Evolutionary conservation across 139 green algal genomes (phyloP).

Genomic region (Desmodesmus armatus): DNA sequence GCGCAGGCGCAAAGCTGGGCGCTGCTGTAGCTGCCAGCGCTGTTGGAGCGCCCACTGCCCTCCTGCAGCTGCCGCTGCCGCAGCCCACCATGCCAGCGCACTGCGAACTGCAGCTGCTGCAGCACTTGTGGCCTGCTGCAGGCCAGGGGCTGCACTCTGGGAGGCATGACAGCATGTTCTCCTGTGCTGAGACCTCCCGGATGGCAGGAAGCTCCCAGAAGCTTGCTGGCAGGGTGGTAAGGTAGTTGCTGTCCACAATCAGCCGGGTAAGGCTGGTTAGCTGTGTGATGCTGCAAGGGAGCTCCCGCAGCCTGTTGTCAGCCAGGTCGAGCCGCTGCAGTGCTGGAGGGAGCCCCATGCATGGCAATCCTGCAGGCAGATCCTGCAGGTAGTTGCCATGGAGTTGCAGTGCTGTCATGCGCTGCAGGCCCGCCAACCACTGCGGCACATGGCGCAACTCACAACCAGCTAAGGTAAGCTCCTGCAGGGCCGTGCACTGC

Average conservation of each 20-base stretch:
- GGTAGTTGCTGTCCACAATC: constrained; percentile 25
- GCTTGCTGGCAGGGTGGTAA: constrained; percentile 7
- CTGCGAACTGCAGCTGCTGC: constrained; percentile 17
- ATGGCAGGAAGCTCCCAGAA: constrained; percentile 17
- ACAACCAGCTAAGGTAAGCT: constrained; percentile 22
- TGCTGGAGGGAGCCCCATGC: not conserved
- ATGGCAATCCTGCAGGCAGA: not conserved
- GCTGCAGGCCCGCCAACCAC: constrained; percentile 16
- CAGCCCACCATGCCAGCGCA: not conserved
- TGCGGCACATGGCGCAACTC: constrained; percentile 14
- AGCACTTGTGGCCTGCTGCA: not conserved
- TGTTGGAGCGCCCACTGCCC: too few species aligned
- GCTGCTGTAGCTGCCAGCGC: not conserved
- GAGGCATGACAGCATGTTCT: constrained; percentile 37
- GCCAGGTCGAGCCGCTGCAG: constrained; percentile 14
- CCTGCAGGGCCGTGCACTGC: not conserved
- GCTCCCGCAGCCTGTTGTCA: constrained; percentile 14
- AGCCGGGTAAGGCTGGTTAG: not conserved
- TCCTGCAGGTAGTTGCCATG: constrained; percentile 30
- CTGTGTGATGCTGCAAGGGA: not conserved
- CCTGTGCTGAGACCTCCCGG: constrained; percentile 2
- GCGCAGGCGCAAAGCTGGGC: too few species aligned
- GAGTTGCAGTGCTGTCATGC: not conserved
- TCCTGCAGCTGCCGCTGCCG: not conserved
- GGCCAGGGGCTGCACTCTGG: constrained; percentile 2